Evolutionary conservation across 441 rosid species (phyloP).

Genomic region (Adansonia grandidieri): DNA sequence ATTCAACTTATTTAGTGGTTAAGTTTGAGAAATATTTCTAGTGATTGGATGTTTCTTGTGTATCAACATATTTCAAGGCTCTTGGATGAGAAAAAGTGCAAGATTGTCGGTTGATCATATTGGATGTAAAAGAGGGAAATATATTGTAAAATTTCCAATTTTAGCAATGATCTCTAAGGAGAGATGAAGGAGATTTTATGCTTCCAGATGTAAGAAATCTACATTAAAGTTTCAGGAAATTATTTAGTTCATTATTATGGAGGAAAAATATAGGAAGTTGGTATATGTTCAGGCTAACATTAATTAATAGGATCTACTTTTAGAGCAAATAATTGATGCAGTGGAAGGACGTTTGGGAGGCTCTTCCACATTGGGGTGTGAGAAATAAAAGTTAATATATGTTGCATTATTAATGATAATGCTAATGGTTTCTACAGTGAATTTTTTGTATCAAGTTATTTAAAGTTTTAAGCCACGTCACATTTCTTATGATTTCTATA

Average conservation of each 20-base stretch:
- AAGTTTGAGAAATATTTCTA: not conserved
- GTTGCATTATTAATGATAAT: not conserved
- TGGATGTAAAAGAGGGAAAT: not conserved
- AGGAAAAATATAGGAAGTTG: not conserved
- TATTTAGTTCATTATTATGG: not conserved
- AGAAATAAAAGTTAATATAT: not conserved
- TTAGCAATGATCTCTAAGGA: conserved; percentile 1
- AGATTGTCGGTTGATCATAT: conserved; percentile 13
- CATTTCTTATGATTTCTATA: conserved; percentile 3
- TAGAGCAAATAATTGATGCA: not conserved
- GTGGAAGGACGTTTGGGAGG: not conserved
- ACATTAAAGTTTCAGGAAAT: not conserved
- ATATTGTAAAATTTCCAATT: not conserved
- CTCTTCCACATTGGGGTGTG: not conserved
- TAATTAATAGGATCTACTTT: not conserved
- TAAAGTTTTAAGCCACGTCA: not conserved
- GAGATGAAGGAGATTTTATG: conserved; percentile 7
- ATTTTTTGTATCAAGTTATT: not conserved
- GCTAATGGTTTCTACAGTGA: not conserved
- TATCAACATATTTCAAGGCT: not conserved
- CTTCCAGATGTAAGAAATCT: not conserved
- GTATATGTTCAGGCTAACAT: not conserved
- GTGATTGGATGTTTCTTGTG: not conserved
- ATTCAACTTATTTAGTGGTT: not conserved
- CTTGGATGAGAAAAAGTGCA: not conserved